Base-by-base conservation (phyloP, 2,329 filamentous ascomycete genomes). In the Fonsecaea pugnacius region DNA sequence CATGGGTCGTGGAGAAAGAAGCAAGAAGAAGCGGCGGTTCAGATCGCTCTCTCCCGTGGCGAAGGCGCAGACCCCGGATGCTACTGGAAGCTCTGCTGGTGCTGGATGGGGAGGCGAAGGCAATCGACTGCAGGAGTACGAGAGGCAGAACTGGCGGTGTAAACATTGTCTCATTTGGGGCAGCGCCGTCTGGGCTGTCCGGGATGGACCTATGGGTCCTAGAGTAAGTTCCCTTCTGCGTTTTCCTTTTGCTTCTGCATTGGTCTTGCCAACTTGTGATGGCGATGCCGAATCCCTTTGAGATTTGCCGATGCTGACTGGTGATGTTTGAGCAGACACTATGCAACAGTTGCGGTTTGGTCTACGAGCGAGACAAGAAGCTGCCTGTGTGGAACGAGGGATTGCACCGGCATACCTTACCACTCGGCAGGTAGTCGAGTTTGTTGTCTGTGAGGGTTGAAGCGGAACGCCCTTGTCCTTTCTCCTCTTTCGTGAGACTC, bases 11-110 rank as follows among this genome's bases (percentile, higher is more conserved):
- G 94, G 94, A 27, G 94, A 97, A 78, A 83, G 94, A 52, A 95
- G 90, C 72, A 98, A 96, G 84, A 96, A 96, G 83, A 97, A 97
- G 86, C 86, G 91, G 69, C 85, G 93, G 30, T 96, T 97, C 80
- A 86, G 93, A 70, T 96, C 92, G 76, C 77, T 96, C 67, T 96
- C 92, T 73, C 94, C 95, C 0, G 78, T 88, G 21, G 90, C 85
- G n/a, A 84, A 88, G 68, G 81, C 84, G 6, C 82, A 93, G 10
- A 97, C 93, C 1, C 93, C 92, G 0, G 93, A 69, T 16, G 69
- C 64, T 9, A 64, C 62, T n/a, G 61, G 96, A 70, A 80, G 75
- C 12, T 75, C 81, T 55, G 82, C 82, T 6, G 83, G 78, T 43
- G 85, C 88, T 21, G 89, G 89, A 85, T 78, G 92, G 89, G 89